Evolutionary conservation across 1,284 basidiomycete genomes (phyloP), one percentile per base, ranked within the genome.

Genomic region (Thecaphora thlaspeos): DNA sequence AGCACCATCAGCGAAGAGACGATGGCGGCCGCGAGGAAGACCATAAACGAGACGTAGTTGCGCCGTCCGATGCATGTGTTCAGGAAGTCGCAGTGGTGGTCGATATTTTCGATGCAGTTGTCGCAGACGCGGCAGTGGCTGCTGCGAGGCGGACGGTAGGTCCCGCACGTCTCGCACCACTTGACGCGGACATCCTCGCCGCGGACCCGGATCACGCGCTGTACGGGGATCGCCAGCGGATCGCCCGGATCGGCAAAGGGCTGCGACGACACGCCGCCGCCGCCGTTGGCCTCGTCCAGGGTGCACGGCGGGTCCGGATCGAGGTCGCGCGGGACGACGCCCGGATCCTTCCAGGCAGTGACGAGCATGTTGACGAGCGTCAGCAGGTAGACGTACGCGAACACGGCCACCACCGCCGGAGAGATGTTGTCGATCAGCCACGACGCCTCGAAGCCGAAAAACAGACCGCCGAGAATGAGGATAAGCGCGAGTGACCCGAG

Each of bases 61-160:
- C 77, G 51, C 7, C 70, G 56, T 1, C 75, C 77, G 26, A 78
- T 73, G 43, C 77, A 78, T 18, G 66, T 73, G 55, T 78, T 78
- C 19, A 78, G 61, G 36, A 76, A 78, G 23, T 70, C 74, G 51
- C 77, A 78, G 46, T 78, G 77, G 53, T 78, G 77, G 43, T 78
- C 76, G 43, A 78, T 72, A 37, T 66, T 66, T 24, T 77, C 74
- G 9, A 78, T 72, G 48, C 77, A 78, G 48, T 75, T 76, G 40
- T 78, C 73, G 58, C 77, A 78, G 2, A 73, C 59, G 11, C 77
- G 52, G 44, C 77, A 78, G 44, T 78, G 77, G 24, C 70, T 73
- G 45, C 57, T 61, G 17, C 77, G 56, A 0, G 77, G 77, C 8
- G 77, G 71, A 7, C 77, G 55, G 43, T 77, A 78, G 1, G 69